Base-by-base conservation (phyloP, 2,329 filamentous ascomycete genomes). In the Parastagonospora nodorum region DNA sequence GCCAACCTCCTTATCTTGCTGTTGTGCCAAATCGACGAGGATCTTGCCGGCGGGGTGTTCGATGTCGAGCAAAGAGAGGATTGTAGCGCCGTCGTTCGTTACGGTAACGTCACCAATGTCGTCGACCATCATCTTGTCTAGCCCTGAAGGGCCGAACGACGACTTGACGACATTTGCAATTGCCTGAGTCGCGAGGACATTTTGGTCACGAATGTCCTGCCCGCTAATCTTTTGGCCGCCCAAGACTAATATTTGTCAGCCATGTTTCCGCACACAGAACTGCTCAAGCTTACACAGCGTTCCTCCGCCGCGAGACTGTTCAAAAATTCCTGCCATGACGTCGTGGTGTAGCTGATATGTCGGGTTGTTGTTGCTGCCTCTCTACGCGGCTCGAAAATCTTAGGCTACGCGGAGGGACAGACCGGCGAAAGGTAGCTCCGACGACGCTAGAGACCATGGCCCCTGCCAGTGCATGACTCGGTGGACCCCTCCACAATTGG, bases 81-180 rank as follows among this genome's bases (percentile, higher is more conserved):
- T 99, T 30, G 94, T 99, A 48, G 94, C 94, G 72, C 94, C 94
- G 77, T 99, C 94, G 78, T 99, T 99, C 62, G 94, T 99, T 51
- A 99, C 94, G 54, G 94, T 99, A 52, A 99, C 94, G 80, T 99
- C 94, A 72, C 94, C 94, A 75, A 99, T 97, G 74, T 99, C 94
- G 79, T 99, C 94, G 67, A 99, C 94, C 94, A 99, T 97, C 94
- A 99, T 99, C 85, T 99, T 99, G 76, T 99, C 94, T 62, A 99
- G 84, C 42, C 94, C 94, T 57, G 91, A 96, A 44, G 94, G 94
- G 48, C 94, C 94, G 73, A 99, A 99, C 12, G 94, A 99, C 77
- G 90, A 96, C 82, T 96, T 97, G 76, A 99, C 92, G 53, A 99
- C 92, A 86, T 97, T 99, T 68, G 94, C 89, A 71, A 99, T 97